Percentiles rank a stretch among this genome's conserved stretches.
phyloP scores from a whole-genome alignment of 2,329 filamentous ascomycete genomes.

The Phoma sp. region DNA sequence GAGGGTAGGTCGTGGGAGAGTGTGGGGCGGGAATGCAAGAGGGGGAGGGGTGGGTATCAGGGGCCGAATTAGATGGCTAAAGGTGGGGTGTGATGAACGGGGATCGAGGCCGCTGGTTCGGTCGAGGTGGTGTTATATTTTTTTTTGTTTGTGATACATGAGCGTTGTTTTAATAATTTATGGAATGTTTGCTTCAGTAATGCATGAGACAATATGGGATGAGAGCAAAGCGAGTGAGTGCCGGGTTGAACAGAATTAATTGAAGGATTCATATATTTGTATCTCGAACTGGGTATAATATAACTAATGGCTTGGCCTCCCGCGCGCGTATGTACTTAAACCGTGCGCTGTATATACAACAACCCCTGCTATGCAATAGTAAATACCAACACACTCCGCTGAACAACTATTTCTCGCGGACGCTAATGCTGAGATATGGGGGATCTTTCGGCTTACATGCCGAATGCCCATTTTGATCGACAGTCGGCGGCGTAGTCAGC shows the following conservation, averaged over 20 bases:
- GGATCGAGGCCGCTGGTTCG: neutral
- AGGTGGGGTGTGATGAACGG: neutral
- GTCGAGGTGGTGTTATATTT: neutral
- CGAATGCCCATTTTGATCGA: conserved; percentile 49
- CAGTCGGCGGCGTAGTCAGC: conserved; percentile 36
- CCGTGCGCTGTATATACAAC: neutral
- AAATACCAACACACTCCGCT: too few species aligned
- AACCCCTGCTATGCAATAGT: neutral
- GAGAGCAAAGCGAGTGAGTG: too few species aligned
- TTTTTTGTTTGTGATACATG: neutral
- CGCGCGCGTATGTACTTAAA: neutral
- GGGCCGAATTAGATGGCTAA: neutral
- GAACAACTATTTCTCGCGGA: conserved; percentile 25
- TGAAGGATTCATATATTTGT: too few species aligned
- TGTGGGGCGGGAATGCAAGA: neutral
- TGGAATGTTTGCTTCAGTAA: too few species aligned
- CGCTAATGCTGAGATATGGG: conserved; percentile 51
- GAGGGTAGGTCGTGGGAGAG: neutral
- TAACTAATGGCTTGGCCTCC: neutral
- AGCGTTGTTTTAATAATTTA: too few species aligned
- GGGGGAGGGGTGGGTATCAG: neutral
- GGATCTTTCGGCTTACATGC: conserved; percentile 51
- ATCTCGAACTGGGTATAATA: conserved; percentile 4
- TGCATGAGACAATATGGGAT: too few species aligned
- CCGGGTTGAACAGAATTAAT: too few species aligned